phyloP scores from a whole-genome alignment of 441 rosid species.

The Erysimum cheiri region DNA sequence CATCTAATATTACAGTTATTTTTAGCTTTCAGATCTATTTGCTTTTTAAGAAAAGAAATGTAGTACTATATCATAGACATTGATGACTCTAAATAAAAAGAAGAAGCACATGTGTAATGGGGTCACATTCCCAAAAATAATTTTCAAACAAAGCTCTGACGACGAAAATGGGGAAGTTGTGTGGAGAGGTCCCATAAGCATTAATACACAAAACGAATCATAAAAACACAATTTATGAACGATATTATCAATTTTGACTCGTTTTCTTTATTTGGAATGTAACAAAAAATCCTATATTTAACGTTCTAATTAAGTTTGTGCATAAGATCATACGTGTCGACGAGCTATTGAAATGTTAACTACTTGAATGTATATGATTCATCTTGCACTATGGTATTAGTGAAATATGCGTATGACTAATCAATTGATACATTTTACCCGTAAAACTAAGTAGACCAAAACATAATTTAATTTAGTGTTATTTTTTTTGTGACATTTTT shows the following conservation, averaged over 20 bases:
- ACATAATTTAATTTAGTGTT: not conserved
- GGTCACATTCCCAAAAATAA: slow-evolving; percentile 25
- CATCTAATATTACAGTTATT: slow-evolving; percentile 4
- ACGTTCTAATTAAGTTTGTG: not conserved
- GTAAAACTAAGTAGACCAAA: not conserved
- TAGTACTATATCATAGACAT: not conserved
- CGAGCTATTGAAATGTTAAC: not conserved
- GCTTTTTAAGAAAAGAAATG: no score
- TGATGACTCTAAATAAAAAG: slow-evolving; percentile 14
- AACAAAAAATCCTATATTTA: not conserved
- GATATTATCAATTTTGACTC: not conserved
- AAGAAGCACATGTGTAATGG: slow-evolving; percentile 35
- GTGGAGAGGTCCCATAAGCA: slow-evolving; percentile 26
- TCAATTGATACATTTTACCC: not conserved
- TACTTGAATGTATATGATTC: slow-evolving; percentile 1
- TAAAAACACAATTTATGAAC: not conserved
- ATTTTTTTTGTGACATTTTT: slow-evolving; percentile 26
- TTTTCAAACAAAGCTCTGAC: slow-evolving; percentile 16
- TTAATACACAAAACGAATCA: not conserved
- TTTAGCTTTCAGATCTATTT: slow-evolving; percentile 1
- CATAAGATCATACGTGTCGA: not conserved
- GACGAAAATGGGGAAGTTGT: slow-evolving; percentile 8
- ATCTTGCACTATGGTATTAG: slow-evolving; percentile 2
- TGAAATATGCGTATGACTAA: not conserved
- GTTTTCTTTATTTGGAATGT: not conserved